Evolutionary conservation across 106 monocot genomes (phyloP), one percentile per base, ranked within the genome.

Genomic region (Iris macrosiphon): DNA sequence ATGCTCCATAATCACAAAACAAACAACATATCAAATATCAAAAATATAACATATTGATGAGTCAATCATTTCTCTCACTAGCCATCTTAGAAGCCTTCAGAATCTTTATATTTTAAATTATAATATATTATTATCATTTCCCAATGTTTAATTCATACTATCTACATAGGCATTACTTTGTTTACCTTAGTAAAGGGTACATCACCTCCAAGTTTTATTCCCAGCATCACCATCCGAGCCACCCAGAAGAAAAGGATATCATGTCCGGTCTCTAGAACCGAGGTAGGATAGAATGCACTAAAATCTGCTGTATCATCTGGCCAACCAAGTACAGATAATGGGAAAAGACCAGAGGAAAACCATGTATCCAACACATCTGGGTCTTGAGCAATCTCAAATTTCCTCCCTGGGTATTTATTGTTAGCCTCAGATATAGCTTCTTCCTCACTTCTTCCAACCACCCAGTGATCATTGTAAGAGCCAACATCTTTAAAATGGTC

Each of bases 191-290:
- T 80, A 57, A 98, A 98, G 2, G 98, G 98, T 20, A 98, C 87
- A 74, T 91, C 91, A 21, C 98, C 98, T 25, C 98, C 83, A 53
- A 98, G 83, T 65, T 81, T 80, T 75, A 98, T 98, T 58, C 98
- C 98, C 19, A 98, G 67, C 98, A 98, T 98, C 59, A 98, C 98
- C 98, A 98, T 98, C 19, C 91, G 83, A 60, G 98, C 98, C 45
- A 98, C 98, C 98, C 98, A 98, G 43, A 98, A 98, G 65, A 98
- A 98, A 14, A 98, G 75, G 33, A 98, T 98, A 40, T 91, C 98
- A 66, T 84, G 87, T 17, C 98, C 98, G 35, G 98, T 98, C 69
- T 98, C 98, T 45, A 98, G 80, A 61, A 98, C 78, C 26, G 98
- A 91, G 26, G 91, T 91, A 27, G 98, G 98, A 40, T 98, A 98